Conservation (phyloP, 2,329 filamentous ascomycete species). For the Alternaria alternata region DNA sequence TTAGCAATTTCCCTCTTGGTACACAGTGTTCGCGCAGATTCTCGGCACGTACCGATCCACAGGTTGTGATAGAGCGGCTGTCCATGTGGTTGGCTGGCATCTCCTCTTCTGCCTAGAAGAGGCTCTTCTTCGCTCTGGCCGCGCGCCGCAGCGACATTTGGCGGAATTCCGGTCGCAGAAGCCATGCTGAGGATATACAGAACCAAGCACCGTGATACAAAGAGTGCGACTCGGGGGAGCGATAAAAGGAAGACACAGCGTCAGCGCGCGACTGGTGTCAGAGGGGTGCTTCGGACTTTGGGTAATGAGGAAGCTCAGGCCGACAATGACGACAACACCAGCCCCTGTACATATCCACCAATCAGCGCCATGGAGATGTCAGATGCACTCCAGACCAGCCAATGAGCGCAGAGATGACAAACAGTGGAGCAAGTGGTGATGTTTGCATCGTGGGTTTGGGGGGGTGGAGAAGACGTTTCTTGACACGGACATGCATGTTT, state of each 20-base stretch:
- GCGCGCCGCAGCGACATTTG: slow-evolving; percentile 52
- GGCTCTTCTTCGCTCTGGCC: slow-evolving; percentile 69
- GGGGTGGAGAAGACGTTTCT: not conserved
- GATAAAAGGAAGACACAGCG: not conserved
- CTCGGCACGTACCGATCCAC: slow-evolving; percentile 68
- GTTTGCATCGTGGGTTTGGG: slow-evolving; percentile 18
- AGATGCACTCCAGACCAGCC: not conserved
- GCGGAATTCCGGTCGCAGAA: slow-evolving; percentile 72
- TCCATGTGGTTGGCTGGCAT: slow-evolving; percentile 73
- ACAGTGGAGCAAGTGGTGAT: slow-evolving; percentile 15
- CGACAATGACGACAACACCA: slow-evolving; percentile 27
- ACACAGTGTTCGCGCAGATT: not conserved
- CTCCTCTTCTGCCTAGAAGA: slow-evolving; percentile 74
- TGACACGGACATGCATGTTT: slow-evolving; percentile 6
- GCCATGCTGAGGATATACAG: slow-evolving; percentile 62
- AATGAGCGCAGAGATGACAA: slow-evolving; percentile 13
- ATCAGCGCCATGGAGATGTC: slow-evolving; percentile 20
- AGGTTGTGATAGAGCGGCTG: slow-evolving; percentile 75
- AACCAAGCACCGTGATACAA: not conserved
- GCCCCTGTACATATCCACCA: slow-evolving; percentile 25
- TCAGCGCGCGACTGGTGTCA: slow-evolving; percentile 1
- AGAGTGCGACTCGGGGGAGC: not conserved
- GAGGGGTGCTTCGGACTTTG: slow-evolving; percentile 26
- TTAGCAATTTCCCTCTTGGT: not conserved
- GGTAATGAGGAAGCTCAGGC: slow-evolving; percentile 21